phyloP scores from a whole-genome alignment of 768 basidiomycete species.

The Tulasnella sp. region DNA sequence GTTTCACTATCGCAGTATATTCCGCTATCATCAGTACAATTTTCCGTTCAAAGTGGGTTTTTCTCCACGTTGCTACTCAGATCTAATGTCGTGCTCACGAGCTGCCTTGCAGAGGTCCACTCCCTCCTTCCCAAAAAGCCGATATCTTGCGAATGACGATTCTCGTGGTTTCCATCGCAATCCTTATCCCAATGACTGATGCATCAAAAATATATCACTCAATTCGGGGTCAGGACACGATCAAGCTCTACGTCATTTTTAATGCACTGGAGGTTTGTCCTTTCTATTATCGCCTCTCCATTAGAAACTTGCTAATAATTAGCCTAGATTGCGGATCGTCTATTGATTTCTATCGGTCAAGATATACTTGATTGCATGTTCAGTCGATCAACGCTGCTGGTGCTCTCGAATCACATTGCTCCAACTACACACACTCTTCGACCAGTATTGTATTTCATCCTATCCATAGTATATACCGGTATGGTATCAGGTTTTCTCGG shows the following conservation, averaged over 20 bases:
- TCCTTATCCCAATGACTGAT: slow-evolving; percentile 76
- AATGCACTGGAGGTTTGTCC: slow-evolving; percentile 83
- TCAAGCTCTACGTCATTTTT: slow-evolving; percentile 98
- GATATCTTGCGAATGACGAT: slow-evolving; percentile 77
- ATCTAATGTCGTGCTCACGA: slow-evolving; percentile 25
- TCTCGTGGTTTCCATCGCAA: slow-evolving; percentile 54
- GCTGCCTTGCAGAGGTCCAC: slow-evolving; percentile 27
- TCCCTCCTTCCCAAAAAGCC: slow-evolving; percentile 83
- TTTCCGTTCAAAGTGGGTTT: slow-evolving; percentile 32
- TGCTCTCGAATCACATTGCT: slow-evolving; percentile 47
- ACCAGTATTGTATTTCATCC: slow-evolving; percentile 69
- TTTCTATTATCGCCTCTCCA: neutral
- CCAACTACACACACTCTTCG: slow-evolving; percentile 55
- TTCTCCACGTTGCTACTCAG: neutral
- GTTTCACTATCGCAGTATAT: slow-evolving; percentile 52
- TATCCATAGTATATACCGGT: slow-evolving; percentile 79
- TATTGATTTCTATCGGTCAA: slow-evolving; percentile 94
- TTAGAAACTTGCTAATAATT: neutral
- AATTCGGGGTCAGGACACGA: slow-evolving; percentile 94
- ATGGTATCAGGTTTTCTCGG: slow-evolving; percentile 20
- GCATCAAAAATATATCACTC: slow-evolving; percentile 97
- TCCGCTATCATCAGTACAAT: slow-evolving; percentile 23
- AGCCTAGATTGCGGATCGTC: slow-evolving; percentile 78
- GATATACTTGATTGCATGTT: slow-evolving; percentile 95
- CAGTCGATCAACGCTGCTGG: slow-evolving; percentile 77